Conservation (phyloP, 2,329 filamentous ascomycete genomes). For the Aspergillus pseudoglaucus region DNA sequence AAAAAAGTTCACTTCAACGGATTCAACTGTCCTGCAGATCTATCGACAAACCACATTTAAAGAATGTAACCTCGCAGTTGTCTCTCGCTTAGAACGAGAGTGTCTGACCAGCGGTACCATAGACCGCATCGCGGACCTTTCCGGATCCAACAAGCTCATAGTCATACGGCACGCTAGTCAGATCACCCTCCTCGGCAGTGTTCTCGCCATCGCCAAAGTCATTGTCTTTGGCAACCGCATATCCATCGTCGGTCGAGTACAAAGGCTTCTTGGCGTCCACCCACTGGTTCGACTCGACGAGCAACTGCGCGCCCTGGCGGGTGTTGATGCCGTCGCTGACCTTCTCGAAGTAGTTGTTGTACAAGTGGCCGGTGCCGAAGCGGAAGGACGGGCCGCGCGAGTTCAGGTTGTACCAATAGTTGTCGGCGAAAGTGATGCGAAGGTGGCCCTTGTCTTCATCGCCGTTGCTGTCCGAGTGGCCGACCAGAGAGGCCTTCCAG, state of each 20-base stretch:
- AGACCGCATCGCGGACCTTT: constrained; percentile 42
- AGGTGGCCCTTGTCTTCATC: constrained; percentile 56
- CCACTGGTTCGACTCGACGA: constrained; percentile 52
- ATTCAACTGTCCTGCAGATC: no score
- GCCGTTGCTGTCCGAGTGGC: constrained; percentile 55
- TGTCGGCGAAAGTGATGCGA: constrained; percentile 60
- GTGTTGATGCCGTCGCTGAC: constrained; percentile 51
- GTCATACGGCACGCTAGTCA: constrained; percentile 48
- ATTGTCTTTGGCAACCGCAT: constrained; percentile 41
- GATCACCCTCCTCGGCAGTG: constrained; percentile 46
- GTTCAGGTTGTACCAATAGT: constrained; percentile 60
- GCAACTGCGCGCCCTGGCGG: constrained; percentile 51
- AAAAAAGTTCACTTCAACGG: no score
- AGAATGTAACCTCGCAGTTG: no score
- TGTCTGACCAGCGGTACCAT: constrained; percentile 29
- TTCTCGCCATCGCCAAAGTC: constrained; percentile 45
- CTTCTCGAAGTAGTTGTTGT: constrained; percentile 47
- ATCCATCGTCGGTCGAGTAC: constrained; percentile 43
- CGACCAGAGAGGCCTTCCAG: constrained; percentile 55
- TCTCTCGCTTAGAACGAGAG: constrained; percentile 21
- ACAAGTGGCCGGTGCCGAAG: constrained; percentile 60
- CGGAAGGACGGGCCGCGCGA: constrained; percentile 57
- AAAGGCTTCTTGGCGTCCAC: constrained; percentile 39
- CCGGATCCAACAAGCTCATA: constrained; percentile 48
- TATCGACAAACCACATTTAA: no score